Evolutionary conservation across 495 filamentous ascomycete genomes (phyloP), one percentile per base, ranked within the genome.

Genomic region (Xylaria intraflava): DNA sequence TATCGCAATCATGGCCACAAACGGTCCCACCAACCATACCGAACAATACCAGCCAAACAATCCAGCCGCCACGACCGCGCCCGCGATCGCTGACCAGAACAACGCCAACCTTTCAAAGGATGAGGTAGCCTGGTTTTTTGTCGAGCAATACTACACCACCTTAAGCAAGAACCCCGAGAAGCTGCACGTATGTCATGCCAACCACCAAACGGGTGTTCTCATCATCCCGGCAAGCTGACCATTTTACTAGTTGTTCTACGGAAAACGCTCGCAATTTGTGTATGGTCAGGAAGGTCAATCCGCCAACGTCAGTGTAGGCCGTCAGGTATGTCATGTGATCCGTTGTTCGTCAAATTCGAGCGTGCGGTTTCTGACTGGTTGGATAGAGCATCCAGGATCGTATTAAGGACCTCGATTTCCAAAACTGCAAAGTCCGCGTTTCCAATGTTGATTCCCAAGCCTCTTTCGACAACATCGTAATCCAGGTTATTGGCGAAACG

Each of bases 91-190:
- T 40, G 52, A 58, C 29, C 64, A 30, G 48, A 39, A 51, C 43
- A 58, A 38, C 30, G 62, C 54, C 58, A 65, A 66, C 29, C 69
- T 76, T 11, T 61, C 69, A 40, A 94, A 93, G 69, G 88, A 91
- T 70, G 89, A 97, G 72, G 88, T 98, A 47, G 93, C 90, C 62
- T 98, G 93, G 93, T 96, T 90, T 70, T 98, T 98, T 59, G 93
- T 97, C 30, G 94, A 98, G 79, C 90, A 95, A 67, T 97, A 95
- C 77, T 98, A 98, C 70, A 97, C 89, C 56, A 98, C 89, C 57
- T 78, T 98, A 62, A 95, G 89, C 83, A 88, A 89, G 67, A 86
- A 77, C 55, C 93, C 94, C 14, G 91, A 95, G 61, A 95, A 92
- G 72, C 83, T 98, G 55, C 89, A 90, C 65, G 87, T 90, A 71